Base-by-base conservation (phyloP, 2,329 filamentous ascomycete species). In the Nemania diffusa region DNA sequence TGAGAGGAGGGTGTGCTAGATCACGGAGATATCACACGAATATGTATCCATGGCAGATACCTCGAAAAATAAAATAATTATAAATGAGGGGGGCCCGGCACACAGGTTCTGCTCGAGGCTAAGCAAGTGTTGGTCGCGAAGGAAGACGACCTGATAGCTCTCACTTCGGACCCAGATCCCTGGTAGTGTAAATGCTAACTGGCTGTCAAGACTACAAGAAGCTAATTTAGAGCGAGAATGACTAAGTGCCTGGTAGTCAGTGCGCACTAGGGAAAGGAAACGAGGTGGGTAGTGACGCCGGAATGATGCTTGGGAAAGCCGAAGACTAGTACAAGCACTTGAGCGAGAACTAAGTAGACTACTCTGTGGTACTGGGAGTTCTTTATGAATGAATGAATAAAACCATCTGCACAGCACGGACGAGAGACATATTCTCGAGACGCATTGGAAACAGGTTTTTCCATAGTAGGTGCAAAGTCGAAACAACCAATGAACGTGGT, bases 361-460 rank as follows among this genome's bases (percentile, higher is more conserved):
- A 32, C 15, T n/a, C 34, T 46, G 2, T 22, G 15, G 11, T 15
- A 40, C 46, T 52, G 29, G n/a, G 29, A 27, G 15, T 26, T 3
- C 48, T 46, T 24, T 6, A 51, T 52, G 57, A n/a, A 44, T 40
- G 29, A 27, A 34, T 51, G 22, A 52, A 55, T 27, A 50, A 42
- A 58, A n/a, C 37, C 29, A 44, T n/a, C 44, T 57, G 53, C 52
- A 65, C 42, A 22, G 57, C 57, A 62, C 63, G 46, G 57, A 65
- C 52, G n/a, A 61, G 26, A 44, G 27, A 15, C 17, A 48, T 27
- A 5, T 46, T 22, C 24, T 64, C 60, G 60, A 67, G 60, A 60
- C 64, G 40, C 55, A 55, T 59, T 11, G 29, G 56, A 56, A 63
- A 56, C 53, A 64, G 32, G 40, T 15, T 46, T 22, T 63, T 58